Evolutionary conservation across 2,329 filamentous ascomycete species (phyloP), one percentile per base, ranked within the genome.

Genomic region (Scytalidium lignicola): DNA sequence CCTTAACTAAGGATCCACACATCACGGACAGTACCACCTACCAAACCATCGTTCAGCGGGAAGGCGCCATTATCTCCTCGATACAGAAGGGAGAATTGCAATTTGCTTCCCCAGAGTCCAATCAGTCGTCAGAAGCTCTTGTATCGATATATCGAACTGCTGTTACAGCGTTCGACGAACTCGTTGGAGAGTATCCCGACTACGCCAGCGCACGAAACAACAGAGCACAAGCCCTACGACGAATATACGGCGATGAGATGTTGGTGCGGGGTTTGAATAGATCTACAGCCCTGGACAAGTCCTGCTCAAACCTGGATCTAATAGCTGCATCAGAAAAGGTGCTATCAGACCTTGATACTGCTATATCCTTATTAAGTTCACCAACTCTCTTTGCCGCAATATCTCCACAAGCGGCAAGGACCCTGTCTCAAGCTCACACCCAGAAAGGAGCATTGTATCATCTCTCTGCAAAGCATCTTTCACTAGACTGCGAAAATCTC

Each of bases 141-240:
- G 41, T 62, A 67, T 2, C 63, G 58, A n/a, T 63, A 67, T 84
- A 82, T 58, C 69, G 65, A 21, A 53, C 66, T 29, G 74, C 73
- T 47, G 64, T 83, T 17, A 62, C 65, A 9, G 65, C 70, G 5
- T 69, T 91, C 4, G 73, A 75, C 23, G 62, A 66, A 2, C 71
- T 90, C 26, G 78, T 90, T 39, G 60, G 70, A 2, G 66, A 76
- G 20, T 64, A 80, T 47, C 84, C 86, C 2, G 66, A 70, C 26
- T 91, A 91, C 65, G 85, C 86, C 19, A 88, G 84, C 54, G 85
- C 82, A 5, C 78, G 81, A 50, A 86, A 90, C 63, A 91, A 92
- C 66, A 76, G 86, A 44, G 87, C 84, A 2, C 88, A 91, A 64
- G 75, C 84, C 8, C 58, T 78, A 23, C 71, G 85, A 19, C 71